phyloP scores from a whole-genome alignment of 495 filamentous ascomycete genomes.

The Penicillium arizonense region DNA sequence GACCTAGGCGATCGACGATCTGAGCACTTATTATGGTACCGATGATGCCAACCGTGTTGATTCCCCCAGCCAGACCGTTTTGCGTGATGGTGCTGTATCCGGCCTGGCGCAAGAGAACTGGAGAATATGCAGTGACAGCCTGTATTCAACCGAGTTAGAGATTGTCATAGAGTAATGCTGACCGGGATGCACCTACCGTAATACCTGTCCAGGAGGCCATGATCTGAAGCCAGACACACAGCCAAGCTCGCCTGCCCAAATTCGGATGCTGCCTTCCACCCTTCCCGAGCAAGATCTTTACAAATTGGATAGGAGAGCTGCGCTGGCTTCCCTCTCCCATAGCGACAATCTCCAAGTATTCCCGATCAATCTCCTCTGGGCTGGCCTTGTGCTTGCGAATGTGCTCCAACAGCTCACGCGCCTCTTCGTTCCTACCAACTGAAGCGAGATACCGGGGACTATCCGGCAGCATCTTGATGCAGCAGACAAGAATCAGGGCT shows the following conservation, averaged over 20 bases:
- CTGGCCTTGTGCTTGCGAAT: constrained; percentile 21
- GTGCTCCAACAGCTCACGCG: constrained; percentile 29
- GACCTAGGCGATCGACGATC: constrained; percentile 51
- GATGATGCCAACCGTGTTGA: constrained; percentile 55
- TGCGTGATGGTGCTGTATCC: constrained; percentile 44
- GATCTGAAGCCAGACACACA: constrained; percentile 53
- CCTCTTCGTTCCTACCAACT: constrained; percentile 39
- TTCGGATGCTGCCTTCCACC: constrained; percentile 29
- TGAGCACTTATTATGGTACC: constrained; percentile 54
- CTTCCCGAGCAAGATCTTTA: constrained; percentile 30
- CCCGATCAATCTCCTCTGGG: constrained; percentile 30
- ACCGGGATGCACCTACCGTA: constrained; percentile 29
- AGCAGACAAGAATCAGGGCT: constrained; percentile 46
- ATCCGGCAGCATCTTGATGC: constrained; percentile 51
- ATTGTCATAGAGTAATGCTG: no score
- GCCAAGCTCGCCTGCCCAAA: constrained; percentile 44
- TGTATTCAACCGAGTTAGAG: constrained; percentile 17
- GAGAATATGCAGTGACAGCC: constrained; percentile 43
- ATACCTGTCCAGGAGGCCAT: constrained; percentile 54
- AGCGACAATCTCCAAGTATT: constrained; percentile 42
- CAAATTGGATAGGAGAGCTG: constrained; percentile 40
- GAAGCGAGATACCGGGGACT: constrained; percentile 45
- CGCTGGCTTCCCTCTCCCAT: constrained; percentile 29
- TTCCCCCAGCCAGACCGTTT: constrained; percentile 49
- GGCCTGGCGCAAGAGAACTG: constrained; percentile 38